Base-by-base conservation (phyloP, 2,329 filamentous ascomycete species). In the Fusarium verrucosum region DNA sequence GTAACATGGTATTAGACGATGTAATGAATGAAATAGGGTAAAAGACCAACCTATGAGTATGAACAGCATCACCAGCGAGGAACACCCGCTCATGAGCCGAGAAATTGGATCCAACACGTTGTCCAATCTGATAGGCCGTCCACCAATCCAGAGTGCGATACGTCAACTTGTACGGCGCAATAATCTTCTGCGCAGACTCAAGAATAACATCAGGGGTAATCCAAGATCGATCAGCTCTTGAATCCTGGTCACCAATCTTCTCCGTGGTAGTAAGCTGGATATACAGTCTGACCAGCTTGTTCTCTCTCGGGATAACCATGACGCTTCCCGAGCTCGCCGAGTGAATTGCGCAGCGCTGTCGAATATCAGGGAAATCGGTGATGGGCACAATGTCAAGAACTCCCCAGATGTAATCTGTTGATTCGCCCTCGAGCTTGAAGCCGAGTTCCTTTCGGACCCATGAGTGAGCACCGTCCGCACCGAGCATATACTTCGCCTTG, bases 381-480 rank as follows among this genome's bases (percentile, higher is more conserved):
- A 78, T 75, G 20, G 77, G 75, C 1, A 79, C 70, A 36, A 76
- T 76, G 22, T 81, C 81, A 25, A 83, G 69, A 4, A 84, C 82
- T 8, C 82, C 82, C 81, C 81, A 85, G 45, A 84, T 82, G 59
- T 76, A 81, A 54, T 85, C 82, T 0, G 81, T 84, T 5, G 80
- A 81, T 46, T 87, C 85, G 7, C 86, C 86, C 28, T 82, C 78
- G 28, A 86, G 82, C 10, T 73, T 74, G 16, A 70, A 65, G 0
- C 85, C 84, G 2, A 91, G 76, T 51, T 85, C 80, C 50, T 81
- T 80, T 35, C 89, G 78, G 0, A 85, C 86, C 86, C 87, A 90
- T 53, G 83, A 87, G 68, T 89, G 87, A 0, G 89, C 89, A 0
- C 89, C 89, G 62, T 91, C 89, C 40, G 85, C 88, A 1, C 89